phyloP scores from a whole-genome alignment of 805 yeast genomes.

The Starmera dryadoides region DNA sequence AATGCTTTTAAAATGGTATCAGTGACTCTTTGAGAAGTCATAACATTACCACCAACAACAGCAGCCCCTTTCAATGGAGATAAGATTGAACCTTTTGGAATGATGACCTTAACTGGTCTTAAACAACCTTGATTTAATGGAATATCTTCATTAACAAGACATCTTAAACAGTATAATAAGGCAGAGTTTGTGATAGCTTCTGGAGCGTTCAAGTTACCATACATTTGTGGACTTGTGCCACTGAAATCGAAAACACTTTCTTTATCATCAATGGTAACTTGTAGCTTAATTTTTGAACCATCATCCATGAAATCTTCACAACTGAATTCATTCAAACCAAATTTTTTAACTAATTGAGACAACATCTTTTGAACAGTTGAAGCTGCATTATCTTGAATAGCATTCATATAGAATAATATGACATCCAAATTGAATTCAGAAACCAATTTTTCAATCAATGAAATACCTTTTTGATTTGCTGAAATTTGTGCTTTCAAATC shows the following conservation, averaged over 20 bases:
- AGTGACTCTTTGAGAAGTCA: conserved; percentile 89
- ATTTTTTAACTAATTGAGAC: conserved; percentile 35
- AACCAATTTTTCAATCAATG: conserved; percentile 51
- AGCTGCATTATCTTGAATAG: conserved; percentile 77
- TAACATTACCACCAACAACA: conserved; percentile 91
- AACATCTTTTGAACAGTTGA: conserved; percentile 55
- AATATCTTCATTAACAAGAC: conserved; percentile 78
- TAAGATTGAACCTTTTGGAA: conserved; percentile 57
- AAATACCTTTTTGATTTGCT: conserved; percentile 82
- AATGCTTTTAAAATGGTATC: conserved; percentile 86
- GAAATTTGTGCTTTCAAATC: conserved; percentile 84
- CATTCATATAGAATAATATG: conserved; percentile 69
- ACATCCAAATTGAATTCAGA: conserved; percentile 53
- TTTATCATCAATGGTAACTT: conserved; percentile 41
- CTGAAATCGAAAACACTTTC: conserved; percentile 74
- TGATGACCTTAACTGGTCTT: conserved; percentile 60
- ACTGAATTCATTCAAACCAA: conserved; percentile 27
- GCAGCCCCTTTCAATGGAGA: conserved; percentile 84
- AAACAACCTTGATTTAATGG: conserved; percentile 94
- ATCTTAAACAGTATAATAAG: conserved; percentile 77
- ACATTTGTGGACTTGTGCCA: conserved; percentile 82
- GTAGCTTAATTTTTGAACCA: conserved; percentile 60
- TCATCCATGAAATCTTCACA: conserved; percentile 75
- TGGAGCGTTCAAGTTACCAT: conserved; percentile 91
- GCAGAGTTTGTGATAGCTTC: conserved; percentile 86